Evolutionary conservation across 2,329 filamentous ascomycete species (phyloP).

Genomic region (Fusarium chuoi): DNA sequence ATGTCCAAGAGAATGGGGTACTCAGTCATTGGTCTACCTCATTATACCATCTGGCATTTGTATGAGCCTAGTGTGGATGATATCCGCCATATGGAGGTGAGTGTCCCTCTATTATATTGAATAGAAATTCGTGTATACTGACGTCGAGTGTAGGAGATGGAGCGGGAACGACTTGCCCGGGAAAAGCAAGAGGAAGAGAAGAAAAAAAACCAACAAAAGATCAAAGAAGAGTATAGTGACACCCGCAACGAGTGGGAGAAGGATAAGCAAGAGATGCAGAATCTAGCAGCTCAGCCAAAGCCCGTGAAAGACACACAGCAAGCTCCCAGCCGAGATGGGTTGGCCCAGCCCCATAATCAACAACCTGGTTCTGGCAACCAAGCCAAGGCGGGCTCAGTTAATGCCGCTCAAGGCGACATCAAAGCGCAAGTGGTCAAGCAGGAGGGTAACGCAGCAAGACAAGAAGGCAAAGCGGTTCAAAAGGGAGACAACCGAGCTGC

Average conservation of each 20-base stretch:
- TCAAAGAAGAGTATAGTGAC: slow-evolving; percentile 83
- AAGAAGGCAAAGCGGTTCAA: slow-evolving; percentile 13
- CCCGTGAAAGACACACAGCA: slow-evolving; percentile 25
- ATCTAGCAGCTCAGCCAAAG: slow-evolving; percentile 57
- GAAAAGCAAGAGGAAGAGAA: slow-evolving; percentile 76
- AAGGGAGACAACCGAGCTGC: slow-evolving; percentile 17
- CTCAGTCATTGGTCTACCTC: slow-evolving; percentile 92
- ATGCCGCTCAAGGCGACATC: slow-evolving; percentile 18
- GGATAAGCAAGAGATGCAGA: slow-evolving; percentile 83
- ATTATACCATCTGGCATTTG: slow-evolving; percentile 99
- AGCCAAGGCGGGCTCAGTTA: slow-evolving; percentile 11
- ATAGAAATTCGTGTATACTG: not conserved
- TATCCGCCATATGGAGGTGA: slow-evolving; percentile 91
- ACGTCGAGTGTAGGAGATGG: slow-evolving; percentile 78
- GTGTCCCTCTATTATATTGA: slow-evolving; percentile 24
- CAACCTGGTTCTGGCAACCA: slow-evolving; percentile 16
- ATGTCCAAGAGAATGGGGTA: slow-evolving; percentile 98
- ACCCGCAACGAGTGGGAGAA: slow-evolving; percentile 86
- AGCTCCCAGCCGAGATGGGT: slow-evolving; percentile 24
- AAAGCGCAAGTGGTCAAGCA: slow-evolving; percentile 15
- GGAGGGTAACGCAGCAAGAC: slow-evolving; percentile 5
- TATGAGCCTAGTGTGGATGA: slow-evolving; percentile 99
- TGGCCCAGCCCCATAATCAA: slow-evolving; percentile 25
- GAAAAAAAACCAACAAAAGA: slow-evolving; percentile 76
- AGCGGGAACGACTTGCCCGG: slow-evolving; percentile 80